These are phyloP conservation scores for Allantophomopsis cytisporea DNA, from an alignment of 2,329 filamentous ascomycete genomes.

Conservation along the genomic window DNA sequence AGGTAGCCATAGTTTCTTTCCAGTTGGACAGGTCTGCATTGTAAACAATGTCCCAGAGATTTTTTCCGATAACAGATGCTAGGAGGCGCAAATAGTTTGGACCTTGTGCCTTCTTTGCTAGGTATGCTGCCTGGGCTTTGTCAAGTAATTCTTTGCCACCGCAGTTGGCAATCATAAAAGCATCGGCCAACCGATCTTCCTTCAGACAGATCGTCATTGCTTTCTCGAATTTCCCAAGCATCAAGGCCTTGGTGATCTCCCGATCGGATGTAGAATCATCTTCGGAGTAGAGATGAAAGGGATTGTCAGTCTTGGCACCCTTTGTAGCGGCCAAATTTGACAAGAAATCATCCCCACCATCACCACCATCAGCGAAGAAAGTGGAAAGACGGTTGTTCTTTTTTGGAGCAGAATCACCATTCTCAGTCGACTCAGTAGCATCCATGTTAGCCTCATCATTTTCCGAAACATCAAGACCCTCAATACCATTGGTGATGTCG, in stretches of 20 bases:
- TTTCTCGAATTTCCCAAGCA: constrained; percentile 82
- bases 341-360: constrained; percentile 68
- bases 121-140: constrained; percentile 84
- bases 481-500: constrained; percentile 36
- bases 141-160: constrained; percentile 87
- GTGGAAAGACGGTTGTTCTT: constrained; percentile 55
- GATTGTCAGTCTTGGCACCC: constrained; percentile 83
- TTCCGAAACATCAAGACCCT: constrained; percentile 19
- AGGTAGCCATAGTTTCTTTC: constrained; percentile 92
- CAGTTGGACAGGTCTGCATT: constrained; percentile 87
- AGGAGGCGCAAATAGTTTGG: constrained; percentile 89
- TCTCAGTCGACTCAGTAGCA: constrained; percentile 29
- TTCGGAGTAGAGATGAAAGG: constrained; percentile 79
- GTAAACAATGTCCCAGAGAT: constrained; percentile 95
- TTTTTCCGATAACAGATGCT: constrained; percentile 86
- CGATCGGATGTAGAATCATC: constrained; percentile 77
- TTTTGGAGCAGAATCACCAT: constrained; percentile 25
- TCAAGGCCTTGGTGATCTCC: constrained; percentile 72
- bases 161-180: constrained; percentile 95
- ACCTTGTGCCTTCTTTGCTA: constrained; percentile 66
- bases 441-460: constrained; percentile 27
- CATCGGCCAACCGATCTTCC: constrained; percentile 85
- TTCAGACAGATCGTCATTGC: constrained; percentile 81
- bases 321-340: constrained; percentile 77
- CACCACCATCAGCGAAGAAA: constrained; percentile 66